Evolutionary conservation across 2,329 filamentous ascomycete species (phyloP), one percentile per base, ranked within the genome.

Genomic region (Sporothrix schenckii): DNA sequence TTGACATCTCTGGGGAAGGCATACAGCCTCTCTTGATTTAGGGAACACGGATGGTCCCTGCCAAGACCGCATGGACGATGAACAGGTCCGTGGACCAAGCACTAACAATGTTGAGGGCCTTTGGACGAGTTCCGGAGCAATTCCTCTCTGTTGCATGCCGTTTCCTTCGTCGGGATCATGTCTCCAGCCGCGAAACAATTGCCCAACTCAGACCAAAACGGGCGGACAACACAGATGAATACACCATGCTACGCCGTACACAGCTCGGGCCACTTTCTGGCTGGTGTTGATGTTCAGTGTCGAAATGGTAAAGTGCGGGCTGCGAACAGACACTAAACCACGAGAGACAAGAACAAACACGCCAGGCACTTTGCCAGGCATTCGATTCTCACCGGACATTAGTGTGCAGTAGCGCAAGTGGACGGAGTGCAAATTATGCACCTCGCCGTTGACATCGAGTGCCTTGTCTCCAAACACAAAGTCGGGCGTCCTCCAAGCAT

Each of bases 161-260:
- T 24, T 24, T 61, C 44, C 34, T 34, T 34, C 44, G 34, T 44
- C 56, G 56, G 44, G 41, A 63, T 49, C 41, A 63, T 49, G 60
- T 49, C 19, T 19, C 30, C 16, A 9, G 16, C 56, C 30, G n/a
- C 58, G 58, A 63, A 63, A 47, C 24, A 21, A 63, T 63, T 63
- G 60, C 60, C 60, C 14, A 49, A 63, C 60, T 49, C 60, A 63
- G 41, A 63, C 60, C 60, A 63, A 27, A 21, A 63, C 27, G 44
- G n/a, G 14, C 58, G 34, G 14, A 44, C 56, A 60, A 39, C n/a
- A 6, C 53, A 34, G 50, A 24, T 27, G 52, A 54, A 54, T n/a
- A 54, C 34, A 6, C 34, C 34, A 6, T 9, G 34, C 4, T 9
- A 34, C 6, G 4, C 34, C 6, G 34, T 7, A n/a, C 14, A 52